Evolutionary conservation across 2,329 filamentous ascomycete species (phyloP).

Genomic region (Fusarium poae): DNA sequence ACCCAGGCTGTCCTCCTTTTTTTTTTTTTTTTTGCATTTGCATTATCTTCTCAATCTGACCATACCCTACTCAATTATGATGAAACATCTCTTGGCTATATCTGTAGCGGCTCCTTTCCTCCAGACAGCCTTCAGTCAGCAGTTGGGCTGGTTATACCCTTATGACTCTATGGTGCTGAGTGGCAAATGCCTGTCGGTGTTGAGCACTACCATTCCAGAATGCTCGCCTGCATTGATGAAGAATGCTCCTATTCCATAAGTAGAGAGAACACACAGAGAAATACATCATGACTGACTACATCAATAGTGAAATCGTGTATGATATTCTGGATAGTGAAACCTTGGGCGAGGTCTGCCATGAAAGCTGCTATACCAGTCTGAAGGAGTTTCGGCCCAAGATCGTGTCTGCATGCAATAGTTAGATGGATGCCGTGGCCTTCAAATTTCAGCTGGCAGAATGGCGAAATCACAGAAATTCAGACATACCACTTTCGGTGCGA

Average conservation of each 20-base stretch:
- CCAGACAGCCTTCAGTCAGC: neutral
- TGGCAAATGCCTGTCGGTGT: neutral
- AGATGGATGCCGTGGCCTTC: neutral
- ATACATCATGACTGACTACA: neutral
- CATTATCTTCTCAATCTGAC: neutral
- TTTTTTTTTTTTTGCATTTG: neutral
- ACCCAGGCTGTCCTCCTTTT: neutral
- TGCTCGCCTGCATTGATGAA: neutral
- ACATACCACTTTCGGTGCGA: neutral
- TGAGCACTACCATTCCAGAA: neutral
- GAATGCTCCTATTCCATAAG: neutral
- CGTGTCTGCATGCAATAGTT: neutral
- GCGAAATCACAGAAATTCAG: neutral
- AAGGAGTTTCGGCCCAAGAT: neutral
- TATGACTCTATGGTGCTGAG: neutral
- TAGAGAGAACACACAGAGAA: neutral
- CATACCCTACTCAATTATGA: neutral
- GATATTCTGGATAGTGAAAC: neutral
- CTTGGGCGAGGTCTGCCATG: neutral
- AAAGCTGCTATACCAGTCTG: neutral
- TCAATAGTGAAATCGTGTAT: neutral
- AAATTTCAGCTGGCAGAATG: neutral
- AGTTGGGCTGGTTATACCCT: neutral
- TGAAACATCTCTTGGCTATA: neutral
- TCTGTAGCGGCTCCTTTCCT: neutral